Evolutionary conservation across 805 yeast species (phyloP), one percentile per base, ranked within the genome.

Genomic region (Nakazawaea wyomingensis): DNA sequence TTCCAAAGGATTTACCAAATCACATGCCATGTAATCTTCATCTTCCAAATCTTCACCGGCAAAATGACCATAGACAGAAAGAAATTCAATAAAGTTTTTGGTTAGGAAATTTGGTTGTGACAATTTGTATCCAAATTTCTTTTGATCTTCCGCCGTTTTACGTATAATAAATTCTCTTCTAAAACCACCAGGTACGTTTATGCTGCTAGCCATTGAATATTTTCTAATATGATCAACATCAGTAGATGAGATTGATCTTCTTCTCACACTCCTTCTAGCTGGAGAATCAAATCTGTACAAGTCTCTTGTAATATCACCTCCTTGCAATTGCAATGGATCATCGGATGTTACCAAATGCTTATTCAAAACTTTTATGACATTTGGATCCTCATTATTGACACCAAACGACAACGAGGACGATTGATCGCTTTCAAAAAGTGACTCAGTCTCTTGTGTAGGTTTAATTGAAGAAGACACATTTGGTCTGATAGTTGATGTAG

Each of bases 41-140:
- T 79, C 84, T 53, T 83, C 91, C 42, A 85, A 70, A 31, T 80
- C 77, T 60, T 85, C 93, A 56, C 95, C 95, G 2, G 93, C 93
- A 62, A 85, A 85, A 65, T 85, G 91, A 5, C 95, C 95, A 60
- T 85, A 85, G 6, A 85, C 71, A 49, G 85, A 80, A 36, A 85
- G 65, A 54, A 85, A 85, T 58, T 85, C 93, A 51, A 85, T 68
- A 50, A 85, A 85, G 59, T 85, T 85, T 46, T 78, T 72, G 1
- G 95, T 80, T 31, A 84, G 59, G 44, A 80, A 70, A 8, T 79
- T 68, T 11, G 68, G 78, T 53, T 50, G 44, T 24, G 50, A 41
- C 22, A 61, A 37, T 14, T 53, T 47, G 44, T 62, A 51, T 11
- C 65, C 66, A 41, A 45, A 58, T 44, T 49, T 55, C 14, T 53